Base-by-base conservation (phyloP, 139 green algal genomes). In the Monoraphidium neglectum region DNA sequence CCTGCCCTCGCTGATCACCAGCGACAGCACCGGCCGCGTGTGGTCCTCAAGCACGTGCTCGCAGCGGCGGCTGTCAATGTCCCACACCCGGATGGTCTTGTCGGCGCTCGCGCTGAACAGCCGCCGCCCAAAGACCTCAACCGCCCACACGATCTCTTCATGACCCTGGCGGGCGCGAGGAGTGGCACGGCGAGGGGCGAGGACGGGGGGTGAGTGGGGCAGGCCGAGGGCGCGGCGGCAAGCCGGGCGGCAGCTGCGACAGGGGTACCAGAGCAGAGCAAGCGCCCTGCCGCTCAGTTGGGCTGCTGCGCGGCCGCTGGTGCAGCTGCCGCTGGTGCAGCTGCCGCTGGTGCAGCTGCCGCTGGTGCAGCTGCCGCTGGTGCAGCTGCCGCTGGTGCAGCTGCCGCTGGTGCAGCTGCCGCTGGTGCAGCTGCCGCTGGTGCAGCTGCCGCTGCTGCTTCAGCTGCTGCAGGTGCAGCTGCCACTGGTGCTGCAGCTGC, bases 131-230 rank as follows among this genome's bases (percentile, higher is more conserved):
- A 86, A 72, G 13, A 93, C 90, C 78, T 97, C 91, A 21, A 98
- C 86, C 15, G 94, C 93, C 95, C 95, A 98, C 1, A 98, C 92
- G 74, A 98, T 98, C 83, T 98, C 94, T 46, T 97, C 90, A 76
- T 98, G 95, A 1, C 94, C 95, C 85, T 96, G 86, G 18, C 47
- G 4, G 73, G 30, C 37, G 36, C 16, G 21, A 12, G 10, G 8
- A 13, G 36, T n/a, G n/a, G n/a, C n/a, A n/a, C n/a, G n/a, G n/a
- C n/a, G 43, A 21, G 43, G 43, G 43, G 43, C 8, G 8, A 51
- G 43, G 43, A 12, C 8, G 43, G 43, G 12, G 12, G 43, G 43
- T 24, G 35, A 38, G n/a, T 21, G 28, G 28, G 61, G 35, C 32
- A 15, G 24, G 21, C 13, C 16, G n/a, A 30, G 61, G 61, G n/a